Evolutionary conservation across 2,329 filamentous ascomycete genomes (phyloP), one percentile per base, ranked within the genome.

Genomic region (Aureobasidium pullulans): DNA sequence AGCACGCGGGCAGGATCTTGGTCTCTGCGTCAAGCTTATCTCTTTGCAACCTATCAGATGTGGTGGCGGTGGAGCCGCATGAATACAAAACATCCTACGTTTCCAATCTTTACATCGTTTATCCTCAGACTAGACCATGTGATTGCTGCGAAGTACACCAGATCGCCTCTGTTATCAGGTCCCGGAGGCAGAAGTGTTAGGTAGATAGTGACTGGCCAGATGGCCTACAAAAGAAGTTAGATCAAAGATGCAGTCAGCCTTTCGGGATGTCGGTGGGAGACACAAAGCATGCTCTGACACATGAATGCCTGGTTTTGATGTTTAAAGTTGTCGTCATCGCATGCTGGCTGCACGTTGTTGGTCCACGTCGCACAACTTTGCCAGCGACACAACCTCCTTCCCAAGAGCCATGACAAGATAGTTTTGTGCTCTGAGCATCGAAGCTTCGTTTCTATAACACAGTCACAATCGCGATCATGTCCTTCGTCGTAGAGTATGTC

Each of bases 401-500:
- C 7, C 23, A 23, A 31, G 13, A 16, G 23, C 19, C 8, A 52
- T 52, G 48, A 52, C 48, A 39, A 52, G 19, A 29, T 16, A 40
- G 13, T 1, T 9, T 1, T 40, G 19, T 29, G 8, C 4, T 1
- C 31, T 29, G 36, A 29, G 9, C 37, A 49, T 19, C 13, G 2
- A 13, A 47, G 2, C 6, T 16, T 32, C 43, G 31, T 13, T 47
- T 5, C 28, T 31, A 3, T 3, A 28, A 3, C 13, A 11, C n/a
- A 4, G n/a, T 5, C 23, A 16, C 6, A 16, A 36, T 29, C 48
- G 11, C 36, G 42, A 63, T 32, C 52, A 73, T 73, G 71, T 69
- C 66, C 59, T 72, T 73, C 64, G 69, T 73, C 6, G 63, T 69
- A 16, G 71, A 73, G 63, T 64, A 40, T 58, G 63, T 42, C 13